Evolutionary conservation across 768 basidiomycete genomes (phyloP).

Genomic region (Atractiella rhizophila): DNA sequence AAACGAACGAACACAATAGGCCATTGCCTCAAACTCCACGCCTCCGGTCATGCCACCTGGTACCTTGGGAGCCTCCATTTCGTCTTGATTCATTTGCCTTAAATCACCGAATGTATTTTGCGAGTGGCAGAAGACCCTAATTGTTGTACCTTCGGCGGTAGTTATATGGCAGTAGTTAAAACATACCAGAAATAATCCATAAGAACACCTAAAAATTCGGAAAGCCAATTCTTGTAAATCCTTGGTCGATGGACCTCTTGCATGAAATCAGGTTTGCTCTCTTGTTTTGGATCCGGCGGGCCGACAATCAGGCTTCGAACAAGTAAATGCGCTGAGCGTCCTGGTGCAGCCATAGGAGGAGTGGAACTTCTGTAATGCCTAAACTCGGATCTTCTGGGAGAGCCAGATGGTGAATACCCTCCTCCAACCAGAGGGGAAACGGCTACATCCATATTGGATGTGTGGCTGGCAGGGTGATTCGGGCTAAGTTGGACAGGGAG

Average conservation of each 20-base stretch:
- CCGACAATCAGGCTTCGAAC: constrained; percentile 11
- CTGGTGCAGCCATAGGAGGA: not conserved
- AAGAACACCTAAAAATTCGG: constrained; percentile 66
- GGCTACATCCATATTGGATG: too few relatives aligned
- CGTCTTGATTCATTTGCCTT: constrained; percentile 51
- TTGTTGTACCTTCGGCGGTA: constrained; percentile 22
- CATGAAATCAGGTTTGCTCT: constrained; percentile 22
- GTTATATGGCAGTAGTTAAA: not conserved
- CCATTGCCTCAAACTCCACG: constrained; percentile 92
- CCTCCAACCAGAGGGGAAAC: too few relatives aligned
- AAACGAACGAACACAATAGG: constrained; percentile 47
- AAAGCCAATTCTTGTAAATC: constrained; percentile 55
- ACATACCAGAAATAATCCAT: constrained; percentile 35
- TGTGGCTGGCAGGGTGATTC: too few relatives aligned
- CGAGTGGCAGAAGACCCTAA: constrained; percentile 95
- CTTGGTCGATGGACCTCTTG: constrained; percentile 23
- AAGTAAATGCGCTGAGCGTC: constrained; percentile 1
- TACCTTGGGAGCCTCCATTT: constrained; percentile 69
- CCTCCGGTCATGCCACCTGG: constrained; percentile 97
- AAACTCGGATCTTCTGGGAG: too few relatives aligned
- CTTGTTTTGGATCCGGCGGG: constrained; percentile 14
- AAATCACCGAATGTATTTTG: constrained; percentile 77
- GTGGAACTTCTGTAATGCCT: too few relatives aligned
- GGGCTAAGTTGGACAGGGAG: too few relatives aligned
- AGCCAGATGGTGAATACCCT: not conserved